These are phyloP conservation scores for Malassezia restricta DNA, from an alignment of 1,284 basidiomycete species.

Conservation along the genomic window DNA sequence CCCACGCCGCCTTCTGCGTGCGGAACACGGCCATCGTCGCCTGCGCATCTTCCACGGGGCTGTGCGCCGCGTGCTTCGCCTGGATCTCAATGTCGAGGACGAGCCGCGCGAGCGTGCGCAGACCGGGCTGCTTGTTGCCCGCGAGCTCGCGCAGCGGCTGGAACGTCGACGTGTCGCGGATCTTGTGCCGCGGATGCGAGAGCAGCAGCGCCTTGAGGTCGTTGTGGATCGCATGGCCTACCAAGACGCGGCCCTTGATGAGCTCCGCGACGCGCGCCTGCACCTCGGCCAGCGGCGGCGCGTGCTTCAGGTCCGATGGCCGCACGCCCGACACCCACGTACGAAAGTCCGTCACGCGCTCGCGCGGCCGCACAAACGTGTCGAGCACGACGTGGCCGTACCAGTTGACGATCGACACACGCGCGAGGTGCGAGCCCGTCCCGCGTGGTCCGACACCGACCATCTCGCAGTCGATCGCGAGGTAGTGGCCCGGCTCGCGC, in stretches of 20 bases:
- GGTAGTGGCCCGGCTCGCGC: constrained; percentile 50
- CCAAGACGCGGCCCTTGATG: constrained; percentile 66
- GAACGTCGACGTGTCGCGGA: constrained; percentile 69
- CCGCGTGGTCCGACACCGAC: constrained; percentile 80
- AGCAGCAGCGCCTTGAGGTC: constrained; percentile 80
- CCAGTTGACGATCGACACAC: constrained; percentile 84
- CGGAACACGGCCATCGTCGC: constrained; percentile 92
- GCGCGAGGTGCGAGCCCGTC: constrained; percentile 67
- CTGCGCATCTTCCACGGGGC: constrained; percentile 61
- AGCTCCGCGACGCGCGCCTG: constrained; percentile 69
- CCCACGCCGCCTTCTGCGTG: constrained; percentile 75
- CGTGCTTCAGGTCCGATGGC: constrained; percentile 60
- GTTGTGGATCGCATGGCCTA: constrained; percentile 86
- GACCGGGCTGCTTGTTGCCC: constrained; percentile 57
- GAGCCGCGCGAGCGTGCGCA: constrained; percentile 69
- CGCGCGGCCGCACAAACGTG: constrained; percentile 72
- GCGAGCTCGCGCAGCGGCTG: constrained; percentile 51
- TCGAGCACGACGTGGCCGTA: constrained; percentile 70
- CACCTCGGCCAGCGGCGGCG: constrained; percentile 63
- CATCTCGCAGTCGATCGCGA: constrained; percentile 93
- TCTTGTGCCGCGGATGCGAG: constrained; percentile 67
- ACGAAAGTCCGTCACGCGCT: constrained; percentile 82
- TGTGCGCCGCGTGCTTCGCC: constrained; percentile 42
- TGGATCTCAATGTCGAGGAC: constrained; percentile 77
- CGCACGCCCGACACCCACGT: constrained; percentile 83